These are phyloP conservation scores for Podospora appendiculata DNA, from an alignment of 495 filamentous ascomycete genomes.

Conservation along the genomic window DNA sequence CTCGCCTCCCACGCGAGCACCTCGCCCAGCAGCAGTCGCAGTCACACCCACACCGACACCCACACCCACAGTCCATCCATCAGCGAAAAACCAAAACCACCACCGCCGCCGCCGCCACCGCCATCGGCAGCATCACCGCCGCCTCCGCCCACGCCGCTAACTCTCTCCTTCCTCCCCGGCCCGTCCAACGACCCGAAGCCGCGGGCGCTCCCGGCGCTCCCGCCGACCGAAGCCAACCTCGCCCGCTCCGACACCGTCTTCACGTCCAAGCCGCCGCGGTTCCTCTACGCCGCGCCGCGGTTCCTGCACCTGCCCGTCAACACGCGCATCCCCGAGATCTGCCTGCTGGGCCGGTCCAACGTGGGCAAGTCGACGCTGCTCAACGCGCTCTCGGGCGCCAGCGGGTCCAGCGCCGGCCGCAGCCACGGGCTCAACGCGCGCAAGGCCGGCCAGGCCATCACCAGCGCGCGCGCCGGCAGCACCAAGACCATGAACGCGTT, in stretches of 20 bases:
- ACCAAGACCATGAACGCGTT: conserved; percentile 83
- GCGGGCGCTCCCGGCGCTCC: conserved; percentile 8
- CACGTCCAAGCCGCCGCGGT: conserved; percentile 47
- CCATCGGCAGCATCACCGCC: background rate
- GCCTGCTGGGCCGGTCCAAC: conserved; percentile 69
- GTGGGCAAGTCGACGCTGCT: conserved; percentile 86
- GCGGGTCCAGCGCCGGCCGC: conserved; percentile 11
- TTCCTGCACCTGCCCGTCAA: conserved; percentile 61
- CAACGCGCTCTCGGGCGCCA: conserved; percentile 66
- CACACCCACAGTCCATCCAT: background rate
- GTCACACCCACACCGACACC: background rate
- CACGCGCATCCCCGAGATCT: conserved; percentile 49
- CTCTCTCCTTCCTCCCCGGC: conserved; percentile 20
- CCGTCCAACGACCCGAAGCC: conserved; percentile 27
- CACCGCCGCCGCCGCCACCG: background rate
- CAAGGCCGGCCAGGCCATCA: conserved; percentile 42
- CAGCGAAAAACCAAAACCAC: background rate
- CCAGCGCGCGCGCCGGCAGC: conserved; percentile 63
- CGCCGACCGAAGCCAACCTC: conserved; percentile 11
- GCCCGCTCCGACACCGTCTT: conserved; percentile 53
- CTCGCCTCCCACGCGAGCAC: background rate
- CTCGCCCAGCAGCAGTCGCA: background rate
- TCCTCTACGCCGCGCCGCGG: conserved; percentile 62
- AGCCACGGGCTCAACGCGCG: conserved; percentile 16
- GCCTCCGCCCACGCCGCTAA: background rate